Evolutionary conservation across 2,329 filamentous ascomycete genomes (phyloP), one percentile per base, ranked within the genome.

Genomic region (Aspergillus amoenus): DNA sequence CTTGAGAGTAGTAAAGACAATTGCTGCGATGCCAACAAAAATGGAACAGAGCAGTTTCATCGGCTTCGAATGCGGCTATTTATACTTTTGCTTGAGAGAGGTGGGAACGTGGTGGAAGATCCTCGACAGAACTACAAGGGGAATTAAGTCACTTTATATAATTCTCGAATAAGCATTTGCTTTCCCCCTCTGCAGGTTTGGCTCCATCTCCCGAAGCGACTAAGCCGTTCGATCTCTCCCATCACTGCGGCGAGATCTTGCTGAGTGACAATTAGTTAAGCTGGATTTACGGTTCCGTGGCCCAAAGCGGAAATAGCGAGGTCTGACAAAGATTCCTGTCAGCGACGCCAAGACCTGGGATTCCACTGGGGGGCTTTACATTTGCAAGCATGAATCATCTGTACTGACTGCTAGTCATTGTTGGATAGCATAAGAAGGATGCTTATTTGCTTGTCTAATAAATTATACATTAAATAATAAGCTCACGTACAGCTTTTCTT

Each of bases 41-140:
- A 74, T 58, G 55, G 73, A 68, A 18, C 73, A 57, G 57, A 75
- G 58, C 13, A 73, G 52, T 66, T 65, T 74, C 73, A 76, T 75
- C 59, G 66, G 63, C 52, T 55, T 9, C 42, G 30, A 55, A 54
- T 37, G 41, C 18, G 54, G 57, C 48, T 64, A 63, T 73, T 73
- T 74, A 73, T 75, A 72, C 56, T 37, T 42, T 7, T 32, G 39
- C 8, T 12, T 8, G 18, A 17, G 7, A 21, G 7, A 5, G 9
- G 49, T 15, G 27, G 57, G 64, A 60, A 70, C 48, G 54, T 24
- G 54, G 64, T 63, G 62, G 70, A 68, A 67, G 32, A 55, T 54
- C 34, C 48, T 52, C 47, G 34, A 51, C 30, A 8, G 34, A 15
- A 42, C 30, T 30, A 34, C 17, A 15, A 43, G 41, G 18, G 50